A percentile compares a stretch with the other conserved stretches of the same genome.
Conservation (phyloP, 179 eudicot species). For the Nepenthes alata region DNA sequence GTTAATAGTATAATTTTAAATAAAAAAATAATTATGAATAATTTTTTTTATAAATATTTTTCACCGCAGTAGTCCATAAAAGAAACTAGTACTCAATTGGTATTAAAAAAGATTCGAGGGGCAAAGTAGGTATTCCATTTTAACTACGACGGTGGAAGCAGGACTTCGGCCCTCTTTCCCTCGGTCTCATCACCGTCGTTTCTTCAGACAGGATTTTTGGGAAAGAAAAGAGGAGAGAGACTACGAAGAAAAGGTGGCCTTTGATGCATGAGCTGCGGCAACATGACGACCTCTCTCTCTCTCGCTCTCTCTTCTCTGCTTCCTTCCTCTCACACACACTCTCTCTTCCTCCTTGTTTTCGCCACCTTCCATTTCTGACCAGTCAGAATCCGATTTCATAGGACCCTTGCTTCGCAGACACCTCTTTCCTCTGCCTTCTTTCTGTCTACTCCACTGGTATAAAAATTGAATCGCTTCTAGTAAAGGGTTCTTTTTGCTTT, state of each 20-base stretch:
- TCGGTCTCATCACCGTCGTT: not conserved
- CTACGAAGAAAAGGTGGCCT: slow-evolving; percentile 27
- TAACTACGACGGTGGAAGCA: slow-evolving; percentile 12
- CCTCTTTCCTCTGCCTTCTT: not conserved
- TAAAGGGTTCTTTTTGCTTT: slow-evolving; percentile 3
- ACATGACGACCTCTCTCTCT: slow-evolving; percentile 11
- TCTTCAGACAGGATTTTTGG: not conserved
- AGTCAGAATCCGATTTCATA: not conserved
- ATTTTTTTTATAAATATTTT: too few species aligned
- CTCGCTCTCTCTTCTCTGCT: slow-evolving; percentile 5
- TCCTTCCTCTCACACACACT: not conserved
- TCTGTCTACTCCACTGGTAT: slow-evolving; percentile 1
- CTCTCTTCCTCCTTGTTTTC: not conserved
- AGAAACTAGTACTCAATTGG: too few species aligned
- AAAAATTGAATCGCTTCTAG: slow-evolving; percentile 1
- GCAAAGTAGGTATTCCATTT: too few species aligned
- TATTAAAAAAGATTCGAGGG: too few species aligned
- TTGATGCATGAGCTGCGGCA: slow-evolving; percentile 55
- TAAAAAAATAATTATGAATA: too few species aligned
- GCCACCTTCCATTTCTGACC: slow-evolving; percentile 14
- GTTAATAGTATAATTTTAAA: too few species aligned
- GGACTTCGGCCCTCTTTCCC: not conserved
- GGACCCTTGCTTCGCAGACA: not conserved
- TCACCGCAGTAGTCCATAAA: too few species aligned
- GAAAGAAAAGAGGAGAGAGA: slow-evolving; percentile 5